These are phyloP conservation scores for Cenococcum geophilum DNA, from an alignment of 495 filamentous ascomycete species.

Conservation along the genomic window DNA sequence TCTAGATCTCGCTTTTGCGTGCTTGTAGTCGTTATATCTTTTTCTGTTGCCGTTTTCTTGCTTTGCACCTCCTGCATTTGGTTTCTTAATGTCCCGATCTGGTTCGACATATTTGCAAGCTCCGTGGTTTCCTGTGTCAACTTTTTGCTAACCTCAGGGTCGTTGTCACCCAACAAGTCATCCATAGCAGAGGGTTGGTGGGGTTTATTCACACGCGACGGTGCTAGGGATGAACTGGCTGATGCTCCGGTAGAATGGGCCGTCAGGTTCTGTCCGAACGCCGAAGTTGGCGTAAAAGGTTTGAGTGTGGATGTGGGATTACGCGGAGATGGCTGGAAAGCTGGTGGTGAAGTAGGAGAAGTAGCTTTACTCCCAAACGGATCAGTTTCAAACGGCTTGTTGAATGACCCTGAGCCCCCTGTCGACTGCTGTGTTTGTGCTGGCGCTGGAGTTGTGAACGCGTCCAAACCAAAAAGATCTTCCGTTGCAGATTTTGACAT, in stretches of 20 bases:
- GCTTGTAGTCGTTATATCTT: conserved; percentile 67
- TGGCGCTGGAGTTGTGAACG: conserved; percentile 48
- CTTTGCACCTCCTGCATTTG: conserved; percentile 89
- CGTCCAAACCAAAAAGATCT: conserved; percentile 85
- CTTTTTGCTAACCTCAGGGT: conserved; percentile 82
- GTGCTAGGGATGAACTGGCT: conserved; percentile 38
- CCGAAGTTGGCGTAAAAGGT: conserved; percentile 84
- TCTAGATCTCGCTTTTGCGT: conserved; percentile 91
- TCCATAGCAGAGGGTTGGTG: conserved; percentile 56
- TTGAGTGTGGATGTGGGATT: conserved; percentile 59
- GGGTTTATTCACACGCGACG: conserved; percentile 36
- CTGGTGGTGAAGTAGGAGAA: conserved; percentile 47
- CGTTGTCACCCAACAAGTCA: conserved; percentile 90
- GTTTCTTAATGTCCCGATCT: conserved; percentile 79
- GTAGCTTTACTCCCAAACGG: conserved; percentile 50
- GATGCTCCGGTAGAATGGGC: conserved; percentile 74
- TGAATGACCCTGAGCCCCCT: conserved; percentile 55
- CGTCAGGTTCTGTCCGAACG: conserved; percentile 78
- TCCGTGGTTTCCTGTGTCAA: conserved; percentile 84
- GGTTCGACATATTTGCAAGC: conserved; percentile 93
- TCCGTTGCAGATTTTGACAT: conserved; percentile 72
- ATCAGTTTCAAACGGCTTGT: conserved; percentile 46
- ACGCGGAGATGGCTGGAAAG: conserved; percentile 37
- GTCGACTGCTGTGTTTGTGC: conserved; percentile 63
- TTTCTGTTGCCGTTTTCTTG: conserved; percentile 70